Evolutionary conservation across 2,329 filamentous ascomycete genomes (phyloP).

Genomic region (Fusarium lyarnte): DNA sequence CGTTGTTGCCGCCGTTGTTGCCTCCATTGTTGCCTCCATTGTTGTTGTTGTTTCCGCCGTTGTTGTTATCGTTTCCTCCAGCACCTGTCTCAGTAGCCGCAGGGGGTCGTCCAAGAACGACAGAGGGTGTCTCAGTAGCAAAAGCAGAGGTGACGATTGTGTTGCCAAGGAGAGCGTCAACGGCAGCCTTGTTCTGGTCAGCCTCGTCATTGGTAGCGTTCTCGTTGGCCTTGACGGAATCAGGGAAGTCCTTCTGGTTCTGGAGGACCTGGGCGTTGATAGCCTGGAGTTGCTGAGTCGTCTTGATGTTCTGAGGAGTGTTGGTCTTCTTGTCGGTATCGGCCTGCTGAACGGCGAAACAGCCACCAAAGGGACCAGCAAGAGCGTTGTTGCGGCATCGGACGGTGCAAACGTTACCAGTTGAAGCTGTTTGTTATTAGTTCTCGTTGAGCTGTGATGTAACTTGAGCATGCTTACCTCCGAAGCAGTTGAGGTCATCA

Average conservation of each 20-base stretch:
- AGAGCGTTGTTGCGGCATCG: constrained; percentile 68
- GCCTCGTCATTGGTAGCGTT: constrained; percentile 48
- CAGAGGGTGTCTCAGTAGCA: constrained; percentile 48
- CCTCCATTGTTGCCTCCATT: constrained; percentile 7
- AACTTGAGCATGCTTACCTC: constrained; percentile 51
- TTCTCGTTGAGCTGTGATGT: neutral
- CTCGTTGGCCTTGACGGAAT: constrained; percentile 54
- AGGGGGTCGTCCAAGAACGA: constrained; percentile 30
- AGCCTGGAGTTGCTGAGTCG: constrained; percentile 55
- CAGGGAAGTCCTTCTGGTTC: constrained; percentile 61
- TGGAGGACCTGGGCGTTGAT: constrained; percentile 59
- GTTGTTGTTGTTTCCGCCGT: neutral
- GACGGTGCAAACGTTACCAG: constrained; percentile 67
- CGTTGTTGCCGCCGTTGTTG: neutral
- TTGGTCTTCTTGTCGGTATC: constrained; percentile 55
- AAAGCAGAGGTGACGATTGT: constrained; percentile 44
- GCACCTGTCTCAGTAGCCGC: constrained; percentile 7
- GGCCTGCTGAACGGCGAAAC: constrained; percentile 66
- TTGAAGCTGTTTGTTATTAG: constrained; percentile 52
- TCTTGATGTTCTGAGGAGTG: constrained; percentile 56
- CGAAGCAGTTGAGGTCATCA: constrained; percentile 57
- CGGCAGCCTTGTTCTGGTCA: constrained; percentile 49
- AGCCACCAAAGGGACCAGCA: constrained; percentile 67
- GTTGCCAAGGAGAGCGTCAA: constrained; percentile 50
- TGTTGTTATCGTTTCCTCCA: neutral